A percentile compares a stretch with the other conserved stretches of the same genome.
These are phyloP conservation scores for Plasmodium vinckei DNA, from an alignment of 169 alveolate genomes.

Conservation along the genomic window DNA sequence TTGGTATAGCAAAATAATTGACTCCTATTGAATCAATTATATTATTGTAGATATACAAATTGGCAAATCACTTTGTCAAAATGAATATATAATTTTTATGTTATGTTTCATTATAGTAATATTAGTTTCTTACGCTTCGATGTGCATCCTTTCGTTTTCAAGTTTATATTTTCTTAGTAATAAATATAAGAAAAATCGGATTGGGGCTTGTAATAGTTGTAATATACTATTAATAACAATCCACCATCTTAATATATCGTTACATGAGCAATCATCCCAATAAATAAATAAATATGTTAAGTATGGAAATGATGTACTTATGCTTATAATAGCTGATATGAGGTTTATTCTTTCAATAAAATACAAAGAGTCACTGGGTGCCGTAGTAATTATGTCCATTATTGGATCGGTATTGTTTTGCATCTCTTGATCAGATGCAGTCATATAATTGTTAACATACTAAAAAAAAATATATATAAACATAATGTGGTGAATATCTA, in stretches of 20 bases:
- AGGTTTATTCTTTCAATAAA: slow-evolving; percentile 74
- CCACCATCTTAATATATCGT: slow-evolving; percentile 76
- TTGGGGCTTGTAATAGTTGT: slow-evolving; percentile 74
- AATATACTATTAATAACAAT: slow-evolving; percentile 71
- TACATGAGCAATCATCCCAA: slow-evolving; percentile 76
- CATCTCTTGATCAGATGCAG: slow-evolving; percentile 74
- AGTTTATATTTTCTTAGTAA: slow-evolving; percentile 60
- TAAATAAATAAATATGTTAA: slow-evolving; percentile 60
- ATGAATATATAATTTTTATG: too few species aligned
- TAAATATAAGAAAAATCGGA: slow-evolving; percentile 63
- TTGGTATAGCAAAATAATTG: background rate
- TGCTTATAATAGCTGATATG: slow-evolving; percentile 71
- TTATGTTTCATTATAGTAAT: too few species aligned
- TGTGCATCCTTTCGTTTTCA: slow-evolving; percentile 76
- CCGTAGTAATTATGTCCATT: slow-evolving; percentile 74
- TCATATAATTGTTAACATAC: slow-evolving; percentile 72
- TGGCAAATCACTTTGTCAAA: too few species aligned
- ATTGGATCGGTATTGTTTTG: slow-evolving; percentile 75
- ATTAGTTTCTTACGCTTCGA: slow-evolving; percentile 61
- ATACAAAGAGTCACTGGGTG: slow-evolving; percentile 75
- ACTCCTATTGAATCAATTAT: too few species aligned
- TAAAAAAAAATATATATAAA: background rate
- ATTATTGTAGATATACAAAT: too few species aligned
- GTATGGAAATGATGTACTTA: slow-evolving; percentile 73
- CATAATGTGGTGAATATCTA: too few species aligned